A percentile compares a stretch with the other conserved stretches of the same genome.
Evolutionary conservation across 495 filamentous ascomycete species (phyloP).

Genomic region (Tuber calosporum): DNA sequence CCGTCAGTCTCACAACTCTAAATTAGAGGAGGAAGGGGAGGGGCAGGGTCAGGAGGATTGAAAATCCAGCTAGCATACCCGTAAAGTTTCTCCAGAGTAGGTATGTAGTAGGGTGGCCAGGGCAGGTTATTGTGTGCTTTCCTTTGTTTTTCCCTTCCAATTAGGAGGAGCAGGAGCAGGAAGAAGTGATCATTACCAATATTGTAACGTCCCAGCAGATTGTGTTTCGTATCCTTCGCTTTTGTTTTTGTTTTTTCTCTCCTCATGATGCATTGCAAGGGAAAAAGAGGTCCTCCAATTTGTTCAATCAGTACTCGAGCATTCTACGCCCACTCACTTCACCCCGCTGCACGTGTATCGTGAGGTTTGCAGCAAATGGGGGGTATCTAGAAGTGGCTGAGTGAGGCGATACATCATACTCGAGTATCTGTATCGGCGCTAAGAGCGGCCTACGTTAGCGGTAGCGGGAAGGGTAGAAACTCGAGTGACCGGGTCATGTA

Average conservation of each 20-base stretch:
- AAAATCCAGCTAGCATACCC: background rate
- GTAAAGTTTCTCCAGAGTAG: background rate
- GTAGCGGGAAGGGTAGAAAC: background rate
- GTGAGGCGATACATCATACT: background rate
- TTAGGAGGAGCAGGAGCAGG: background rate
- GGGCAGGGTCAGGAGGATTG: background rate
- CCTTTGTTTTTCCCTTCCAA: background rate
- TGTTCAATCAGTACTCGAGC: background rate
- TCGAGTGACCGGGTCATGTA: background rate
- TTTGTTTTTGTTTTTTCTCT: background rate
- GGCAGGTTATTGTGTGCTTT: background rate
- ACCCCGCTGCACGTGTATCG: background rate
- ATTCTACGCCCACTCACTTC: background rate
- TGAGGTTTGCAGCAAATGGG: background rate
- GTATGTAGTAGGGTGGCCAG: background rate
- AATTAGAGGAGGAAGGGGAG: background rate
- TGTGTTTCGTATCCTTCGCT: background rate
- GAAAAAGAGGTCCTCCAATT: background rate
- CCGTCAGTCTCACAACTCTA: background rate
- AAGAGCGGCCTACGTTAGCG: background rate
- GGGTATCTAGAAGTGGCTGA: background rate
- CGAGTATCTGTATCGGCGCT: background rate
- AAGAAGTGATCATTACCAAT: background rate
- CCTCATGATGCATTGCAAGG: background rate
- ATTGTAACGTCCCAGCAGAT: background rate